Conservation (phyloP, 2,329 filamentous ascomycete species). For the Trichoderma arundinaceum region DNA sequence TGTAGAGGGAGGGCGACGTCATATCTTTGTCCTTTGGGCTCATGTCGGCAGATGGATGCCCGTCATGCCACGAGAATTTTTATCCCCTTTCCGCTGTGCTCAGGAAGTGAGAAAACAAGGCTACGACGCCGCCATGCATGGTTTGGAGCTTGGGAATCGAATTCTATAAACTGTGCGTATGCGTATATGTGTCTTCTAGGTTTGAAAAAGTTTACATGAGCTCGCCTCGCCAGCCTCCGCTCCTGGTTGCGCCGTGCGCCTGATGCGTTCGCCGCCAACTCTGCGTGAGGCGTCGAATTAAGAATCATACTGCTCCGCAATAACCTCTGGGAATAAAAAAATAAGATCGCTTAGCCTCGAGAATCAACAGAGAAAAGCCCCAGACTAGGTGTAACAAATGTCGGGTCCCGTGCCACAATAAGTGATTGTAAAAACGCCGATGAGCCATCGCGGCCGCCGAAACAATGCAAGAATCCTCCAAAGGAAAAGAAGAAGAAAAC, state of each 20-base stretch:
- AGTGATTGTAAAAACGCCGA: conserved; percentile 28
- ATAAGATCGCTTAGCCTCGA: conserved; percentile 5
- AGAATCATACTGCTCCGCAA: conserved; percentile 3
- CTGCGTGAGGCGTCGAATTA: neutral
- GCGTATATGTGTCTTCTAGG: neutral
- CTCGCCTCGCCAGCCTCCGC: conserved; percentile 3
- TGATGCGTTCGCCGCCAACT: conserved; percentile 7
- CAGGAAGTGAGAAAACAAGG: neutral
- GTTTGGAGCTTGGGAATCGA: neutral
- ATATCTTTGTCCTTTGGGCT: conserved; percentile 11
- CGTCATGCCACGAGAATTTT: conserved; percentile 22
- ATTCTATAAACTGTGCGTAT: conserved; percentile 9
- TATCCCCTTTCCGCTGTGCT: neutral
- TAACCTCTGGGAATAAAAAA: neutral
- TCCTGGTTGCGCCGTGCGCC: conserved; percentile 16
- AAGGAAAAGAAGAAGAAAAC: neutral
- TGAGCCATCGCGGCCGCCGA: conserved; percentile 23
- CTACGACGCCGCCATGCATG: no score
- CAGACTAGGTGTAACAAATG: conserved; percentile 9
- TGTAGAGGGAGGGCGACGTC: conserved; percentile 15
- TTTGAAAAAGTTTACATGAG: neutral
- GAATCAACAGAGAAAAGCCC: conserved; percentile 6
- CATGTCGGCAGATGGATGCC: conserved; percentile 4
- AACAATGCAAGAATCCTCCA: conserved; percentile 27
- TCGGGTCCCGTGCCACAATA: conserved; percentile 1